Base-by-base conservation (phyloP, 495 filamentous ascomycete species). In the Neurospora pannonica region DNA sequence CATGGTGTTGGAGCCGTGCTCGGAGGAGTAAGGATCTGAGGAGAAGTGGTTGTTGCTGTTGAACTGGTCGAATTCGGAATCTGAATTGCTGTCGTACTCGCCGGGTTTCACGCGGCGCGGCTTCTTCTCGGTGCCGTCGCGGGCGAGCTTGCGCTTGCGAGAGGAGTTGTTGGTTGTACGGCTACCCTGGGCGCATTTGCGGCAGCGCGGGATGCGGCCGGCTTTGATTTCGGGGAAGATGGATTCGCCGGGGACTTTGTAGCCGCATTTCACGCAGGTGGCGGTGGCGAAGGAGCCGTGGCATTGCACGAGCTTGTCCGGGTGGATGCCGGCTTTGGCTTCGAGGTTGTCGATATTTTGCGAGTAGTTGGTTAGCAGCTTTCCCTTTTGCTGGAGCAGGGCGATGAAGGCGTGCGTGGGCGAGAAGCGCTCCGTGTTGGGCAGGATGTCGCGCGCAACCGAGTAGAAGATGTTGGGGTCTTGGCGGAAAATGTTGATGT, bases 271-370 rank as follows among this genome's bases (percentile, higher is more conserved):
- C 38, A 94, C 88, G 81, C 96, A 99, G 1, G 92, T 92, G 9
- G 96, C 96, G 10, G 91, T 95, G 11, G 95, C 96, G 80, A 97
- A 99, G 15, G 93, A 96, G 71, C 96, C 96, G 76, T 99, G 96
- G 79, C 96, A 98, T 81, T 99, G 96, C 28, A 99, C 91, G 13
- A 99, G 89, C 74, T 97, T 97, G 42, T 95, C 92, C 0, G 90
- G 86, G 7, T 82, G 79, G 70, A 99, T 95, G 17, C 96, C 96
- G 2, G 95, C 96, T 73, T 92, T 90, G 39, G 89, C 89, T 80
- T 99, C 96, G 70, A 99, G 91, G 78, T 98, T 98, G 84, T 99
- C 96, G 77, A 99, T 99, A 80, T 99, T 99, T 81, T 99, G 96
- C 3, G 95, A 97, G 83, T 97, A 99, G 82, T 98, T 97, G 36